These are phyloP conservation scores for Protea cynaroides DNA, from an alignment of 164 flowering plant species.

Conservation along the genomic window DNA sequence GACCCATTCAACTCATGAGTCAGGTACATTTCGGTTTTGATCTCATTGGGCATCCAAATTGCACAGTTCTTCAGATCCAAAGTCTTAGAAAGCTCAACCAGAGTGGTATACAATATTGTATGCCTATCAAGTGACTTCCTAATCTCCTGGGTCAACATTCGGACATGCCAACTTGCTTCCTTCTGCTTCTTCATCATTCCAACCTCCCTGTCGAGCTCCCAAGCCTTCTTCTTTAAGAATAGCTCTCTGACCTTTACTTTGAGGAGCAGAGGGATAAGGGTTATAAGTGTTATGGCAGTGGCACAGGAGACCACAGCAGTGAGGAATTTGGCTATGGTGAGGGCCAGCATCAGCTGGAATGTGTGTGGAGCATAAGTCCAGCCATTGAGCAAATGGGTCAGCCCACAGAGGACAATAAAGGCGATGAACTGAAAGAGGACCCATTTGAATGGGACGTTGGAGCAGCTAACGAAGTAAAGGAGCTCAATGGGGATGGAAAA, in stretches of 20 bases:
- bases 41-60: constrained; percentile 92
- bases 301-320: constrained; percentile 97
- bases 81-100: constrained; percentile 80
- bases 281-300: constrained; percentile 80
- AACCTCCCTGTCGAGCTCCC: constrained; percentile 90
- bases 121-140: constrained; percentile 85
- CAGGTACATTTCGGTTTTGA: constrained; percentile 56
- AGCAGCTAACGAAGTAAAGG: constrained; percentile 86
- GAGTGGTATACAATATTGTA: constrained; percentile 79
- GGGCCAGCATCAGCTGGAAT: constrained; percentile 70
- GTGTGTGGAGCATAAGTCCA: constrained; percentile 83
- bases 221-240: constrained; percentile 78
- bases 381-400: constrained; percentile 84
- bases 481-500: constrained; percentile 95
- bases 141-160: constrained; percentile 96
- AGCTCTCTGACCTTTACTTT: constrained; percentile 87
- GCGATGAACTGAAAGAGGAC: constrained; percentile 81
- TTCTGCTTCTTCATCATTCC: constrained; percentile 72
- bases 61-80: constrained; percentile 81
- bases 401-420: constrained; percentile 91
- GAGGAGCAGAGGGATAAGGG: constrained; percentile 81
- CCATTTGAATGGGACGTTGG: constrained; percentile 95
- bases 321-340: constrained; percentile 80
- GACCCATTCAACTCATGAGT: constrained; percentile 61
- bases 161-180: constrained; percentile 82